Base-by-base conservation (phyloP, 306 rosid genomes). In the Pueraria montana region DNA sequence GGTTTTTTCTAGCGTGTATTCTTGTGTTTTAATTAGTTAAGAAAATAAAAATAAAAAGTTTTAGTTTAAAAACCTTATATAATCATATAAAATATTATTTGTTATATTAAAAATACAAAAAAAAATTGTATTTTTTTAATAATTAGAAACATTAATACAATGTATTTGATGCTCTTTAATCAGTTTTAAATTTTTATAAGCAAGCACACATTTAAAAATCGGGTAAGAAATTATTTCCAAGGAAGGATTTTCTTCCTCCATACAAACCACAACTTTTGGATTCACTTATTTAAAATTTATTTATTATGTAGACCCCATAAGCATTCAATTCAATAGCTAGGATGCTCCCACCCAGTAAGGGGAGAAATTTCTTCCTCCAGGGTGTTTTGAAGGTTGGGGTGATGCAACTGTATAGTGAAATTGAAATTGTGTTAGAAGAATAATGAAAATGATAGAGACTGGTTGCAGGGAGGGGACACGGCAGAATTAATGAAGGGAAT, bases 401-500 rank as follows among this genome's bases (percentile, higher is more conserved):
- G 43, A 30, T 32, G 71, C 13, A 8, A 34, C 6, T 64, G 10
- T 62, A 5, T 26, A 65, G 42, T 75, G 32, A 38, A 46, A 65
- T 65, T 32, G 46, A 65, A 36, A 14, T 20, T 49, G 3, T 8
- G 43, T 67, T 12, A 80, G 45, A 68, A 18, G 17, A 42, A 64
- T 38, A 61, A 13, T 24, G 80, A 63, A 55, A 43, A 14, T 68
- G 89, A 88, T 16, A 75, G 80, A 50, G 87, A 85, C 72, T 5
- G 70, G 18, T 53, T 68, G 55, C 24, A 67, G 20, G 23, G 66
- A 76, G 66, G 76, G 74, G 84, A 82, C 82, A 81, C 4, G 42
- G 62, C 11, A 75, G 30, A 58, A 42, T 87, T 32, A 82, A 80
- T 74, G 84, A 82, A 75, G 86, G 85, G 63, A 81, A 78, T 87